These are phyloP conservation scores for Pichia nakasei DNA, from an alignment of 805 yeast genomes.

Conservation along the genomic window DNA sequence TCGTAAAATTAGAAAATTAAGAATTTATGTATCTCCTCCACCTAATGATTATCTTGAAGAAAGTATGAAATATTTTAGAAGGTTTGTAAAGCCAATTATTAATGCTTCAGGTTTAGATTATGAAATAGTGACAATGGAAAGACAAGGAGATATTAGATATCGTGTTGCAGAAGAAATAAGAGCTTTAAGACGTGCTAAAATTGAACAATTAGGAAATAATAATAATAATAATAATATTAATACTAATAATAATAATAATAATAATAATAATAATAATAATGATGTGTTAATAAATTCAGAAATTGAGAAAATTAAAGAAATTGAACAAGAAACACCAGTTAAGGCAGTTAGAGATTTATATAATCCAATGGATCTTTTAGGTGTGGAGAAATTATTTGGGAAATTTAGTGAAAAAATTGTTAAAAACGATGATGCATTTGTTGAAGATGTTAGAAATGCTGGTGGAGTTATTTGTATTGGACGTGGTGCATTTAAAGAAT, in stretches of 20 bases:
- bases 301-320: background rate
- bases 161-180: slow-evolving; percentile 79
- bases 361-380: slow-evolving; percentile 41
- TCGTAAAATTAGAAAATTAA: slow-evolving; percentile 61
- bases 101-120: slow-evolving; percentile 80
- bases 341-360: slow-evolving; percentile 30
- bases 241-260: too few species aligned
- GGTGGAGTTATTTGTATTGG: slow-evolving; percentile 94
- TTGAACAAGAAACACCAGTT: background rate
- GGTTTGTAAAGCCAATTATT: slow-evolving; percentile 76
- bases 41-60: slow-evolving; percentile 84
- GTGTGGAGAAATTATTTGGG: slow-evolving; percentile 34
- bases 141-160: slow-evolving; percentile 84
- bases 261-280: slow-evolving; percentile 2
- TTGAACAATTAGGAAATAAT: slow-evolving; percentile 41
- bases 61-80: slow-evolving; percentile 63
- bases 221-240: slow-evolving; percentile 4
- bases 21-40: slow-evolving; percentile 90
- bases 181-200: too few species aligned
- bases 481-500: slow-evolving; percentile 93
- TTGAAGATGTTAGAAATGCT: slow-evolving; percentile 34
- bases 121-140: slow-evolving; percentile 63
- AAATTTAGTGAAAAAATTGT: slow-evolving; percentile 12
- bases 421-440: slow-evolving; percentile 38
- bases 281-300: too few species aligned